Conservation (phyloP, 352 stramenopile genomes). For the Plasmopara viticola region DNA sequence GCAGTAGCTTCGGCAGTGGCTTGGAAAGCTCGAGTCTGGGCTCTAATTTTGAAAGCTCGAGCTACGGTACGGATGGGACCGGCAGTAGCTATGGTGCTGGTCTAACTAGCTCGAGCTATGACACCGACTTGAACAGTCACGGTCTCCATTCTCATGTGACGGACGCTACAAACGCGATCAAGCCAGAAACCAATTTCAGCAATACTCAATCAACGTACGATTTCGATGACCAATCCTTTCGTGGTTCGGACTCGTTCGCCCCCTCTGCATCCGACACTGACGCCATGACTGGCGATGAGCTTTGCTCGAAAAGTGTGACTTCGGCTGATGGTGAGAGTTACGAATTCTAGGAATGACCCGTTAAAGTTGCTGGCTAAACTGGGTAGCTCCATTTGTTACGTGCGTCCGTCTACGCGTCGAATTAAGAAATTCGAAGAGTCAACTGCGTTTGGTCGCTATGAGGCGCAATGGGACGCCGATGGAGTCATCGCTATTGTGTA, state of each 20-base stretch:
- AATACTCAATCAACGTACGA: conserved; percentile 39
- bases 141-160: conserved; percentile 16
- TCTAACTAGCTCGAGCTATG: conserved; percentile 12
- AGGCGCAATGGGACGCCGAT: conserved; percentile 22
- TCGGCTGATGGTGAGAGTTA: conserved; percentile 61
- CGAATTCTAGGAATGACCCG: conserved; percentile 31
- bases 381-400: conserved; percentile 10
- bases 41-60: conserved; percentile 20
- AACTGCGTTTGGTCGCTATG: conserved; percentile 6
- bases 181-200: conserved; percentile 17
- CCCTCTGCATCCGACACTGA: conserved; percentile 23
- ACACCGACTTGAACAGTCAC: conserved; percentile 8
- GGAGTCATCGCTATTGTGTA: conserved; percentile 4
- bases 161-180: conserved; percentile 12
- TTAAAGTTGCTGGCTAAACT: conserved; percentile 24
- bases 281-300: conserved; percentile 6
- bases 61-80: conserved; percentile 18
- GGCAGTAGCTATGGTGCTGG: conserved; percentile 14
- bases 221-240: conserved; percentile 33
- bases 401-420: conserved; percentile 12
- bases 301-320: conserved; percentile 34
- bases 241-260: conserved; percentile 24
- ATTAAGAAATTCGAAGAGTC: conserved; percentile 6
- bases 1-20: conserved; percentile 21
- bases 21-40: conserved; percentile 26